These are phyloP conservation scores for Aspergillus ustus DNA, from an alignment of 2,329 filamentous ascomycete species.

Conservation along the genomic window DNA sequence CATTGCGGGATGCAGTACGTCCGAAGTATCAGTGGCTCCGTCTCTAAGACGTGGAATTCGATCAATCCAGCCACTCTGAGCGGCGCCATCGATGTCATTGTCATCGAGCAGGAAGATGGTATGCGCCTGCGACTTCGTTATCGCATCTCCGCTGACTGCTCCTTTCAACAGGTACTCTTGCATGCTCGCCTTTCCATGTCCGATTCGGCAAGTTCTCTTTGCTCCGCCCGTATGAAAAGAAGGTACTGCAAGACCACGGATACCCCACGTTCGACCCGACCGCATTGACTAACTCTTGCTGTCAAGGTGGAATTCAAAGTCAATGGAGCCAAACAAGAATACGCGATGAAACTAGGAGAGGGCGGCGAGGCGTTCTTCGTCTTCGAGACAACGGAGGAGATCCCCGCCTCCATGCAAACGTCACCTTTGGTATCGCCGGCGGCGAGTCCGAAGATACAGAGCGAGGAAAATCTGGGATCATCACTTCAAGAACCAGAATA, in stretches of 20 bases:
- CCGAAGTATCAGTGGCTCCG: slow-evolving; percentile 88
- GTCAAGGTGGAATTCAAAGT: slow-evolving; percentile 86
- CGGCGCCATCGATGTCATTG: slow-evolving; percentile 98
- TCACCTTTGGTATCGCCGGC: slow-evolving; percentile 90
- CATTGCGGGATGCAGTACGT: slow-evolving; percentile 87
- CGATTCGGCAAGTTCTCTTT: slow-evolving; percentile 99
- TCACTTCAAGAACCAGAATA: slow-evolving; percentile 56
- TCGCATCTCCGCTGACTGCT: slow-evolving; percentile 3
- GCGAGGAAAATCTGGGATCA: slow-evolving; percentile 35
- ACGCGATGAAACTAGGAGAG: slow-evolving; percentile 97
- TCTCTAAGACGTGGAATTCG: slow-evolving; percentile 98
- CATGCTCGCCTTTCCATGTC: slow-evolving; percentile 97
- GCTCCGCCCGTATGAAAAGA: slow-evolving; percentile 93
- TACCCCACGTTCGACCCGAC: no score
- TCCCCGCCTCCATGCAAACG: slow-evolving; percentile 92
- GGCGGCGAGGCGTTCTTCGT: slow-evolving; percentile 98
- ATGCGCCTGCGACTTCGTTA: slow-evolving; percentile 34
- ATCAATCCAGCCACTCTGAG: slow-evolving; percentile 97
- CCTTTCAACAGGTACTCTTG: slow-evolving; percentile 60
- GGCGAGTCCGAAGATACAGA: slow-evolving; percentile 68
- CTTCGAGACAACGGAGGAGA: slow-evolving; percentile 89
- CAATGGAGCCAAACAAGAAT: slow-evolving; percentile 88
- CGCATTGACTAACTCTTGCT: slow-evolving; percentile 22
- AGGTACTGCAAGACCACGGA: slow-evolving; percentile 52
- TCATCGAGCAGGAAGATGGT: slow-evolving; percentile 95